These are phyloP conservation scores for Tetrapyrgos nigripes DNA, from an alignment of 1,284 basidiomycete species.

Conservation along the genomic window DNA sequence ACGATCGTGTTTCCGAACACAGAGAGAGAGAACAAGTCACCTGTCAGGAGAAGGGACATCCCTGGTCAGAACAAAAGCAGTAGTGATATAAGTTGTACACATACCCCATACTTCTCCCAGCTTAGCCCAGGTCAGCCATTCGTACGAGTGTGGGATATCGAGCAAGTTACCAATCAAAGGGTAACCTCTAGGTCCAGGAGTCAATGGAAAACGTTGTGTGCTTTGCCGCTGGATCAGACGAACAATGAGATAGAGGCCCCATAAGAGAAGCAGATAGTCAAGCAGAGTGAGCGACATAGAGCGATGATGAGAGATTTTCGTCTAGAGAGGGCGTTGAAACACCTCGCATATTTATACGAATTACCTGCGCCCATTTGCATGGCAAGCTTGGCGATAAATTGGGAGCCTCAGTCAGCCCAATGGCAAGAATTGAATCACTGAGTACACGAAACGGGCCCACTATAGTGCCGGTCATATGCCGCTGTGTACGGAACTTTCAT, in stretches of 20 bases:
- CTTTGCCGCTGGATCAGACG: not conserved
- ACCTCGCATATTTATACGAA: too few relatives aligned
- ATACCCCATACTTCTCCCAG: not conserved
- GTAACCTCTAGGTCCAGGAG: conserved; percentile 4
- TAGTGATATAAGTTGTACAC: not conserved
- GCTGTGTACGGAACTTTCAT: too few relatives aligned
- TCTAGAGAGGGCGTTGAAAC: too few relatives aligned
- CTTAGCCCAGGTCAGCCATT: not conserved
- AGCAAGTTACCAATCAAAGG: conserved; percentile 2
- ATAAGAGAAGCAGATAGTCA: not conserved
- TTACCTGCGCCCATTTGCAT: too few relatives aligned
- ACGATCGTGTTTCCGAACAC: not conserved
- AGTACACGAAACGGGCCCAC: too few relatives aligned
- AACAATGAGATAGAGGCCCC: not conserved
- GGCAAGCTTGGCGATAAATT: too few relatives aligned
- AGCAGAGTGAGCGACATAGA: too few relatives aligned
- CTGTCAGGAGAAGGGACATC: not conserved
- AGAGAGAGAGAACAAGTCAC: not conserved
- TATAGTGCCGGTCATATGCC: too few relatives aligned
- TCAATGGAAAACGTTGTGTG: too few relatives aligned
- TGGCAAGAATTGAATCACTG: too few relatives aligned
- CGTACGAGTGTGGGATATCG: not conserved
- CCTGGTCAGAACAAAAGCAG: not conserved
- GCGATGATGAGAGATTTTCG: too few relatives aligned
- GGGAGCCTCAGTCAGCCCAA: too few relatives aligned